phyloP scores from a whole-genome alignment of 352 stramenopile genomes.

The Elongisporangium undulatum region DNA sequence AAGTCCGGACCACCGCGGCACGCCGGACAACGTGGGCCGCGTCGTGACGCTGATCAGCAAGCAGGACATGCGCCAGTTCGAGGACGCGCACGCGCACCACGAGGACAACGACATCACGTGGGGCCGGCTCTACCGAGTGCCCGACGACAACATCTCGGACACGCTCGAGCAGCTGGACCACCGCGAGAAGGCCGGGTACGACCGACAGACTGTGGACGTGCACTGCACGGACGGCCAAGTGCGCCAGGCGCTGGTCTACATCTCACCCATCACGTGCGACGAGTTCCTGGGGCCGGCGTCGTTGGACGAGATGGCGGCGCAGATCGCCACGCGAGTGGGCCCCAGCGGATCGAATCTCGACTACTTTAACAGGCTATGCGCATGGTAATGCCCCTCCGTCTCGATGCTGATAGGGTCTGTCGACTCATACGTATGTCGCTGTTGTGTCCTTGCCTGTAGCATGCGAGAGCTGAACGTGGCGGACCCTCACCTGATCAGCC shows the following conservation, averaged over 20 bases:
- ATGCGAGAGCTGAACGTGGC: conserved; percentile 10
- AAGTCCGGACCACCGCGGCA: conserved; percentile 65
- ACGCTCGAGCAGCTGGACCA: conserved; percentile 63
- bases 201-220: conserved; percentile 44
- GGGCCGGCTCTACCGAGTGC: conserved; percentile 65
- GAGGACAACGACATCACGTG: conserved; percentile 37
- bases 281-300: conserved; percentile 56
- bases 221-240: conserved; percentile 39
- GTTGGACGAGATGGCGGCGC: conserved; percentile 42
- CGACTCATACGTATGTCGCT: not conserved
- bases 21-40: conserved; percentile 36
- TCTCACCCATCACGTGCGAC: conserved; percentile 48
- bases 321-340: conserved; percentile 45
- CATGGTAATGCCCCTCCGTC: conserved; percentile 3
- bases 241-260: conserved; percentile 55
- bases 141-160: conserved; percentile 41
- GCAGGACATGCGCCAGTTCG: conserved; percentile 33
- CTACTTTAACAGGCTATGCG: conserved; percentile 53
- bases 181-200: conserved; percentile 62
- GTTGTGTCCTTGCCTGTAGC: not conserved
- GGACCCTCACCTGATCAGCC: conserved; percentile 6
- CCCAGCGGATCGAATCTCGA: conserved; percentile 53
- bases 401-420: not conserved
- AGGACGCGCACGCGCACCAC: conserved; percentile 37
- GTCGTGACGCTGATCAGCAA: conserved; percentile 64